A percentile compares a stretch with the other conserved stretches of the same genome.
phyloP scores from a whole-genome alignment of 345 rosid species.

The Rubroshorea leprosula region DNA sequence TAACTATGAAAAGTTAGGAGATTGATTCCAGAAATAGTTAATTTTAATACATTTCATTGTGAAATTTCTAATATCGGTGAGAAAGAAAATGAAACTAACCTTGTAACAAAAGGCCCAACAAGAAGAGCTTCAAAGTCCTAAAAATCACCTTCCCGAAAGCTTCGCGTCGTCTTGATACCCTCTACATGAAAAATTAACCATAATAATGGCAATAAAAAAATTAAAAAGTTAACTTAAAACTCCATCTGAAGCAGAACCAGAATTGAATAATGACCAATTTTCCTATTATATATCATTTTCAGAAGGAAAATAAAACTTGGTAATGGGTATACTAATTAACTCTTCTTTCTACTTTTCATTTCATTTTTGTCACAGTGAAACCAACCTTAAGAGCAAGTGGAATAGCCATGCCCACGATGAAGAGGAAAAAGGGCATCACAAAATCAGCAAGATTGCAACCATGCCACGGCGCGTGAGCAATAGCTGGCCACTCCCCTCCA shows the following conservation, averaged over 20 bases:
- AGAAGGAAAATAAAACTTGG: too few relatives aligned
- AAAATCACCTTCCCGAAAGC: conserved; percentile 55
- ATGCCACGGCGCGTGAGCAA: conserved; percentile 84
- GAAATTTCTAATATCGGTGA: too few relatives aligned
- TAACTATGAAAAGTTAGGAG: conserved; percentile 12
- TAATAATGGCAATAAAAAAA: neutral
- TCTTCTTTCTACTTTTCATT: neutral
- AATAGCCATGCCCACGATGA: conserved; percentile 86
- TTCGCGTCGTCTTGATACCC: conserved; percentile 28
- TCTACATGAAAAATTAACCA: conserved; percentile 31
- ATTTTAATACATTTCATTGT: too few relatives aligned
- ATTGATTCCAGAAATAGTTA: too few relatives aligned
- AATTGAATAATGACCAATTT: neutral
- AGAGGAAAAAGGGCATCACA: conserved; percentile 90
- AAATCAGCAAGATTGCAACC: conserved; percentile 94
- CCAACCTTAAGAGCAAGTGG: conserved; percentile 78
- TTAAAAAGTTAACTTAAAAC: neutral
- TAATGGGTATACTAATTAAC: too few relatives aligned
- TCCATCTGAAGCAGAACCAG: neutral
- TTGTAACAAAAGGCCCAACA: conserved; percentile 89
- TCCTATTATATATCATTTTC: too few relatives aligned
- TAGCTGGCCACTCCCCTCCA: conserved; percentile 85
- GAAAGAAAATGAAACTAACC: conserved; percentile 34
- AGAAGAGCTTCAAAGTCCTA: conserved; percentile 73
- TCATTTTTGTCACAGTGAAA: neutral